phyloP scores from a whole-genome alignment of 352 stramenopile species.

The Phytophthora melonis region DNA sequence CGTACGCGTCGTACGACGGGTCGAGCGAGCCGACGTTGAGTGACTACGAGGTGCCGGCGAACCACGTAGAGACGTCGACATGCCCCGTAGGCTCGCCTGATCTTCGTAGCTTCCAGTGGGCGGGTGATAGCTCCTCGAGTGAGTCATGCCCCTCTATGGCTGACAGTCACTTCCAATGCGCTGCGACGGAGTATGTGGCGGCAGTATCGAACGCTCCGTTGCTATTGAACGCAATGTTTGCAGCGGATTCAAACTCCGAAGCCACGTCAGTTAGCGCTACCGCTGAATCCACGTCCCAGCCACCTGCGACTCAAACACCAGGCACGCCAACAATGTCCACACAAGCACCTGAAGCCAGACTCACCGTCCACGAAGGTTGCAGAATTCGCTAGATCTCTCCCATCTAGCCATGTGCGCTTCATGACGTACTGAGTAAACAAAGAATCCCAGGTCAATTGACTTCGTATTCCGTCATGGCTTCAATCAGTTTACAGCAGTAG shows the following conservation, averaged over 20 bases:
- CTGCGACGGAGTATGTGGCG: neutral
- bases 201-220: neutral
- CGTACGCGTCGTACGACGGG: conserved; percentile 49
- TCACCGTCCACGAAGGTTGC: neutral
- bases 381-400: conserved; percentile 1
- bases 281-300: neutral
- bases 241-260: neutral
- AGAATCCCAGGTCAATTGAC: neutral
- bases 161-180: conserved; percentile 16
- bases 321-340: neutral
- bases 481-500: conserved; percentile 42
- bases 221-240: conserved; percentile 1
- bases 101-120: conserved; percentile 14
- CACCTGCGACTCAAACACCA: conserved; percentile 6
- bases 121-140: conserved; percentile 6
- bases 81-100: conserved; percentile 19
- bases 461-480: neutral
- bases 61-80: conserved; percentile 27
- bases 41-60: conserved; percentile 32
- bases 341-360: neutral
- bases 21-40: conserved; percentile 43
- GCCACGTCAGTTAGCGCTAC: neutral
- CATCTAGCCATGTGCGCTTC: neutral
- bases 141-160: conserved; percentile 16
- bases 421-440: neutral